These are phyloP conservation scores for Adansonia rubrostipa DNA, from an alignment of 441 rosid species.

Conservation along the genomic window DNA sequence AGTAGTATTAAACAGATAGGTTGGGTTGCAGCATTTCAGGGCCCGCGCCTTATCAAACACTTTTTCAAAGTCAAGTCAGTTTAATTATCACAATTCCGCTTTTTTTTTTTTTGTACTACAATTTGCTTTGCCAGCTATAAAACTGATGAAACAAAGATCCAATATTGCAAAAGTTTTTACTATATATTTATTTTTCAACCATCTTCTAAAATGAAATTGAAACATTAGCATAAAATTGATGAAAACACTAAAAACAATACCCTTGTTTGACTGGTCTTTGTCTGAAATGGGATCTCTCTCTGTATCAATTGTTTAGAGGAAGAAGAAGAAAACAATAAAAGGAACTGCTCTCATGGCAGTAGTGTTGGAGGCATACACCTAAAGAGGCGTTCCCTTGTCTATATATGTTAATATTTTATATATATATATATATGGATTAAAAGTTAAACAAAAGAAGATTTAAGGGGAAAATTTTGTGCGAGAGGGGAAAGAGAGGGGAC, in stretches of 20 bases:
- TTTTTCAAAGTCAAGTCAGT: slow-evolving; percentile 20
- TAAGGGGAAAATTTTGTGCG: neutral
- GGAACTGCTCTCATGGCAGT: neutral
- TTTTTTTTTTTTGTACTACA: neutral
- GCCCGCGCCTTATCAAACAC: neutral
- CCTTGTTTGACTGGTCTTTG: neutral
- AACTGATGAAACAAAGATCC: neutral
- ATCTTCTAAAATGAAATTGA: neutral
- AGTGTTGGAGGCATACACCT: neutral
- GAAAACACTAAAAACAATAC: neutral
- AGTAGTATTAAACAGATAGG: too few relatives aligned
- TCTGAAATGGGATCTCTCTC: too few relatives aligned
- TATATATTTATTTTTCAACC: neutral
- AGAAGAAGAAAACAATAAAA: neutral
- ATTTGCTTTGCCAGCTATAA: slow-evolving; percentile 10
- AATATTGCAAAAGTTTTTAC: neutral
- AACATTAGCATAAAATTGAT: neutral
- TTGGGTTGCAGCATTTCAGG: neutral
- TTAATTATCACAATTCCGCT: neutral
- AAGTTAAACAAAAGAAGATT: neutral
- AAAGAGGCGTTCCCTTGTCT: slow-evolving; percentile 21
- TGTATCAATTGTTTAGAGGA: neutral
- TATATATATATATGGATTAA: neutral
- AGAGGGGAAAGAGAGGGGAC: neutral
- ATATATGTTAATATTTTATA: neutral